A percentile compares a stretch with the other conserved stretches of the same genome.
Evolutionary conservation across 129 eudicot genomes (phyloP).

Genomic region (Helianthus tuberosus): DNA sequence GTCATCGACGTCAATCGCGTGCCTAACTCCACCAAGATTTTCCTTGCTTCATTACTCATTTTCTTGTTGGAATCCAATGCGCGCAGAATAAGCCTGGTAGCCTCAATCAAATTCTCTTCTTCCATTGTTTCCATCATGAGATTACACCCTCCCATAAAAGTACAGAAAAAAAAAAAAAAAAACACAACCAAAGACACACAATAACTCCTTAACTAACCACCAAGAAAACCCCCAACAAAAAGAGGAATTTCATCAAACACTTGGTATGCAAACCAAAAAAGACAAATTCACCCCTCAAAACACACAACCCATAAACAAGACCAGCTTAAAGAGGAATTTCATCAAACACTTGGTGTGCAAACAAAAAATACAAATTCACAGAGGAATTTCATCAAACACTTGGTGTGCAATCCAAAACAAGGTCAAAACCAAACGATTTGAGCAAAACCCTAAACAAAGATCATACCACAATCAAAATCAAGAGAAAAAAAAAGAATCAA

Average conservation of each 20-base stretch:
- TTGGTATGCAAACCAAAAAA: conserved; percentile 21
- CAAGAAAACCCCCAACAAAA: neutral
- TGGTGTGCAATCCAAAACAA: conserved; percentile 21
- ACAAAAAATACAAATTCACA: neutral
- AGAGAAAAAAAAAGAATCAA: neutral
- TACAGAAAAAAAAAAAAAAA: neutral
- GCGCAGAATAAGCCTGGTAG: conserved; percentile 58
- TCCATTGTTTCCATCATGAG: conserved; percentile 45
- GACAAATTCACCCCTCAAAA: conserved; percentile 8
- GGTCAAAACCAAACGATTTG: conserved; percentile 11
- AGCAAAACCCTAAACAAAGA: conserved; percentile 15
- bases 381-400: conserved; percentile 21
- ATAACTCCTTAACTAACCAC: neutral
- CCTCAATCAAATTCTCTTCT: conserved; percentile 77
- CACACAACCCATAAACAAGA: neutral
- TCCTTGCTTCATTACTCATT: conserved; percentile 51
- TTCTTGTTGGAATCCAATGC: conserved; percentile 71
- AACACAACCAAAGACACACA: conserved; percentile 4
- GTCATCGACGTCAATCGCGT: conserved; percentile 53
- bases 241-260: conserved; percentile 23
- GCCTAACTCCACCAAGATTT: conserved; percentile 70
- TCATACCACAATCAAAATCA: conserved; percentile 17
- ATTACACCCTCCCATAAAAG: conserved; percentile 67
- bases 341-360: conserved; percentile 26
- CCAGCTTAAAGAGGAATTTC: neutral